Evolutionary conservation across 2,329 filamentous ascomycete genomes (phyloP), one percentile per base, ranked within the genome.

Genomic region (Arthrocladium fulminans): DNA sequence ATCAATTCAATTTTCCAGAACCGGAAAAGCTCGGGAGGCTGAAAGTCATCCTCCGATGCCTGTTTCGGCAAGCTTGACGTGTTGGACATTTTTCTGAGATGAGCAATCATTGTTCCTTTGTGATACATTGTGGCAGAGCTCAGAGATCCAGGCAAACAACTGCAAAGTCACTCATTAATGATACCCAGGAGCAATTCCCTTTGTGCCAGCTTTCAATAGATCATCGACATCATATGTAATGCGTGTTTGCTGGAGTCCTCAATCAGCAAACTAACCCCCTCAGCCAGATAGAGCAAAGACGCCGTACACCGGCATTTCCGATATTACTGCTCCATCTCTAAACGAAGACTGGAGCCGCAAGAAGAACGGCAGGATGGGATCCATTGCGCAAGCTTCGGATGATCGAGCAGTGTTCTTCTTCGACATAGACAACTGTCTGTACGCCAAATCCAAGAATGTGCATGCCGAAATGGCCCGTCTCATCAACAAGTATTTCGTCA

Each of bases 361-460:
- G 17, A 17, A 40, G 13, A 19, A 7, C 22, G 13, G 4, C 37
- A 46, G 9, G 7, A 56, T 56, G 54, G 54, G 45, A 3, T 45
- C 47, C 17, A 39, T 45, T n/a, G 23, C 47, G n/a, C 22, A 20
- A 38, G 20, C 5, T 12, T 10, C 37, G 4, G 54, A 58, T 47
- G 34, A 46, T 19, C 43, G 55, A 29, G 53, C 55, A 1, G 73
- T 86, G 17, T 77, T 81, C 65, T 81, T 79, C 66, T 97, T 96
- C 63, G 92, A 98, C 64, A 97, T 98, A 62, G 92, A 98, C 74
- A 98, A 98, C 63, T 98, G 94, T 68, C 79, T 97, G 48, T 97
- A 96, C 62, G 81, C 89, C 0, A 88, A 84, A 68, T 89, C 86
- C 63, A 80, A 80, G 57, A 85, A 84, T 59, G 88, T 98, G 39